Evolutionary conservation across 108 stramenopile genomes (phyloP).

Genomic region (Fragilaria crotonensis): DNA sequence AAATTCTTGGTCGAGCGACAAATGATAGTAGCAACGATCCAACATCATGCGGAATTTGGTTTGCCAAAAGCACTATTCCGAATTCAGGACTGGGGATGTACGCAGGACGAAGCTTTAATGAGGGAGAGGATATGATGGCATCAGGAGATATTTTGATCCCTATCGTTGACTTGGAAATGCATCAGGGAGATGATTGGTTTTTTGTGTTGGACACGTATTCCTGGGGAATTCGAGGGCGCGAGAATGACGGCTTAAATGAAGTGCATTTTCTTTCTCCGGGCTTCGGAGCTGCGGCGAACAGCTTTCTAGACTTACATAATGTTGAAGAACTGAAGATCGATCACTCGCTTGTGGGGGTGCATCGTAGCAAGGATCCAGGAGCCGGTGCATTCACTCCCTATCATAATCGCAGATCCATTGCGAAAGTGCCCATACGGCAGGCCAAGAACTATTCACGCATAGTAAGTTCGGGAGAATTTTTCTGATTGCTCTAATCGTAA

Average conservation of each 20-base stretch:
- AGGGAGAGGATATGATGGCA: background rate
- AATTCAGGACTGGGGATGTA: conserved; percentile 60
- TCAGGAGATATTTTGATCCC: conserved; percentile 2
- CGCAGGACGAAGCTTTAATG: conserved; percentile 20
- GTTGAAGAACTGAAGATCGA: conserved; percentile 15
- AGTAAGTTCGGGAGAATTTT: too few species aligned
- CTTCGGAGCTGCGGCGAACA: conserved; percentile 39
- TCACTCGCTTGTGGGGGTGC: conserved; percentile 21
- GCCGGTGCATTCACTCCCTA: conserved; percentile 33
- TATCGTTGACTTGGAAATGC: background rate
- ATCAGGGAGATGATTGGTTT: background rate
- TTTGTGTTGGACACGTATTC: conserved; percentile 3
- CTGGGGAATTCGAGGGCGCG: background rate
- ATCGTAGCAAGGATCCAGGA: conserved; percentile 43
- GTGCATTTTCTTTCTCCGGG: conserved; percentile 21
- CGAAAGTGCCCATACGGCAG: conserved; percentile 10
- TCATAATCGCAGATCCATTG: conserved; percentile 20
- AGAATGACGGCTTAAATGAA: background rate
- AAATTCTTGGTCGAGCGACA: too few species aligned
- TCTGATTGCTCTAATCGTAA: too few species aligned
- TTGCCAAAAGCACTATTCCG: conserved; percentile 62
- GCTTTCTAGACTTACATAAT: conserved; percentile 31
- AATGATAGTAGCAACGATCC: too few species aligned
- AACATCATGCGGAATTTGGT: conserved; percentile 41
- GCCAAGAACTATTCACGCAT: conserved; percentile 36